Evolutionary conservation across 768 basidiomycete genomes (phyloP), one percentile per base, ranked within the genome.

Genomic region (Podaxis sp.): DNA sequence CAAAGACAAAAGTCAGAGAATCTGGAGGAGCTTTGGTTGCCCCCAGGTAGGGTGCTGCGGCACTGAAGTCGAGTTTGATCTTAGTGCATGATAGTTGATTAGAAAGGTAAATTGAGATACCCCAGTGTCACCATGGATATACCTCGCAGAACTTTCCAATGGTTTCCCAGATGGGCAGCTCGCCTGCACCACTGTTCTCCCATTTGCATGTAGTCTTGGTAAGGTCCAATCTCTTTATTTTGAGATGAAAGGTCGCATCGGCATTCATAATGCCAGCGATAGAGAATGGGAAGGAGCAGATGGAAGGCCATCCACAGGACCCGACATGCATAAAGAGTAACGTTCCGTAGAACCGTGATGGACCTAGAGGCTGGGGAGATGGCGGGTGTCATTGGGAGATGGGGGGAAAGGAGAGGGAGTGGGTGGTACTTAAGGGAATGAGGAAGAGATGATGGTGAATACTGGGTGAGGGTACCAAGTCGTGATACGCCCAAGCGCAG

Each of bases 361-460:
- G 8, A 9, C 33, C 9, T 33, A 33, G 33, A 33, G 8, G 33
- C 73, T 61, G 73, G 70, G 56, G 79, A 66, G 40, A 74, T 71
- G 29, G 29, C 8, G 68, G 76, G 68, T 60, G 83, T 76, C 83
- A 85, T 83, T 63, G 68, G 66, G 63, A 61, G 69, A 65, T 66
- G 70, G 70, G 66, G 72, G 65, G 63, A 59, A 40, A 46, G 17
- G 24, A n/a, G 29, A 67, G 51, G 63, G 65, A 65, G 67, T 59
- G 66, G 68, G 64, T 67, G 66, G 63, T 68, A 64, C 69, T 60
- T 65, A 71, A 66, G 67, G 63, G 64, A 65, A 61, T 51, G 61
- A 36, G 63, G 77, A 79, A 77, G 72, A 65, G 69, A 71, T n/a
- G 41, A 43, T 74, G 62, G 60, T 63, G 52, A 55, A 57, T 64